Evolutionary conservation across 805 yeast species (phyloP), one percentile per base, ranked within the genome.

Genomic region (Clavispora fructus): DNA sequence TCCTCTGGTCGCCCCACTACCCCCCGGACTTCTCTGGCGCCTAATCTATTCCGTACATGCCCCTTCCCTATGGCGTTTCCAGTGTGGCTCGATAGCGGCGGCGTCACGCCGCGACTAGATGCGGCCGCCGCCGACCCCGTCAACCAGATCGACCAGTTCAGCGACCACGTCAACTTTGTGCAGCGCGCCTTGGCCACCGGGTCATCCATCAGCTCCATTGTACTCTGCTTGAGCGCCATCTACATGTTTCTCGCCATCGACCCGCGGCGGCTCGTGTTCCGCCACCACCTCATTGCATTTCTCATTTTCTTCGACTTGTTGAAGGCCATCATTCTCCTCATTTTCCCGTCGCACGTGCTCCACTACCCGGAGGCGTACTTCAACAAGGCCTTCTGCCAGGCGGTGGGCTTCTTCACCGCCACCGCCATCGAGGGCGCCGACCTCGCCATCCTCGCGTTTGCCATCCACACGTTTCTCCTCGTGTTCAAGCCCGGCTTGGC

Each of bases 351-450:
- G 0, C 65, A 85, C 35, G 78, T 81, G 3, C 58, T 79, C 23
- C 59, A 73, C 7, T 68, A 68, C 35, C 56, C 61, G 23, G 50
- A 65, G 9, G 65, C 80, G 7, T 80, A 79, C 59, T 74, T 71
- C 45, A 71, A 70, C 53, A 64, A 69, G 35, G 63, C 61, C 28
- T 79, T 85, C 58, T 79, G 83, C 55, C 79, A 82, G 57, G 78
- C 80, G 5, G 75, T 85, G 31, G 96, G 96, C 2, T 89, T 86
- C 71, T 82, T 87, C 63, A 85, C 95, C 1, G 87, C 91, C 3
- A 73, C 82, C 35, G 75, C 88, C 19, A 84, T 86, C 12, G 95
- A 87, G 63, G 95, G 95, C 17, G 89, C 91, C 1, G 97, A 90
- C 64, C 59, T 88, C 31, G 90, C 94, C 14, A 90, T 89, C 43